Base-by-base conservation (phyloP, 768 basidiomycete genomes). In the Phaeolepiota aurea region DNA sequence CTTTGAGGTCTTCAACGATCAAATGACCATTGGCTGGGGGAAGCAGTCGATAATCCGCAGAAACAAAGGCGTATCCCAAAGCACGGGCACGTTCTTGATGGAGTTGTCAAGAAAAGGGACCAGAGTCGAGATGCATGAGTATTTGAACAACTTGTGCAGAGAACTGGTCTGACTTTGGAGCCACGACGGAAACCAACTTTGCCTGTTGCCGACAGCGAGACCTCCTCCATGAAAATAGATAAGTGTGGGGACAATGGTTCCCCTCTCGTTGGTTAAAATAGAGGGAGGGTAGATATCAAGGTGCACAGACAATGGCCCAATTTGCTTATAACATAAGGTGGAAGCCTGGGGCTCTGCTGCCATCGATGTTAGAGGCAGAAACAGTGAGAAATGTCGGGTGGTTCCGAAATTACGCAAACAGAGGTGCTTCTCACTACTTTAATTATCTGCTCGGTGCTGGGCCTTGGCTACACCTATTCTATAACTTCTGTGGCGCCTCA, bases 181-280 rank as follows among this genome's bases (percentile, higher is more conserved):
- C 82, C 82, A 85, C n/a, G 39, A 45, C 2, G 82, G 81, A 53
- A 82, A 76, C 78, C 79, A 83, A 49, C 72, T 76, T 21, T 51
- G 54, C 39, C 72, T 63, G 46, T 76, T 72, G 1, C 81, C 81
- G 12, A 74, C 77, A 0, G 74, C 70, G 21, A 84, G 55, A 5
- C 79, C 79, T 2, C 81, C 82, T 4, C 76, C 68, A 39, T 69
- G 71, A 42, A 66, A 69, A 48, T 69, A 74, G 13, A 72, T 46
- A 4, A 74, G 53, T 2, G 62, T 61, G 42, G 65, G 63, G 9
- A 61, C 44, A 15, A 42, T 23, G n/a, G 28, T 9, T 1, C 11
- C 14, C 20, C 20, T 10, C n/a, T 32, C 30, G n/a, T 15, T 21
- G 22, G 42, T 11, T 3, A 37, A 9, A 13, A 15, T 15, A n/a